Conservation (phyloP, 2,329 filamentous ascomycete species). For the Aspergillus clavatus region DNA sequence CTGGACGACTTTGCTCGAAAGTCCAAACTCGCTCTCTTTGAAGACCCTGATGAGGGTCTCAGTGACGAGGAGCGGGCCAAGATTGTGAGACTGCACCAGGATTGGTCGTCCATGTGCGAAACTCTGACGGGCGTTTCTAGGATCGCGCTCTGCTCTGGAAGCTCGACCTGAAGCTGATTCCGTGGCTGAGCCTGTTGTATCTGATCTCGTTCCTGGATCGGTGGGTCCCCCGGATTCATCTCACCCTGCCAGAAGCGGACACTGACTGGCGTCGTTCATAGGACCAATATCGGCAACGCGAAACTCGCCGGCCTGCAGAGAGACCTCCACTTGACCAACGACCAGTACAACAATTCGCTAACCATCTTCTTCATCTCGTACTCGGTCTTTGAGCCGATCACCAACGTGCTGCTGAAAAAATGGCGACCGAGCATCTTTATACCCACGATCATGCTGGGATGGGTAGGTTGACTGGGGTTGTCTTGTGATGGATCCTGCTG, state of each 20-base stretch:
- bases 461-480: constrained; percentile 25
- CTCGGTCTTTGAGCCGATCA: constrained; percentile 66
- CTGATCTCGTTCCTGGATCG: constrained; percentile 41
- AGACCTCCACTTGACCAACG: constrained; percentile 58
- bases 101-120: not conserved
- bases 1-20: constrained; percentile 3
- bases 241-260: not conserved
- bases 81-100: constrained; percentile 47
- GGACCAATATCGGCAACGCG: constrained; percentile 73
- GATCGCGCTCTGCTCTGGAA: constrained; percentile 44
- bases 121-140: constrained; percentile 19
- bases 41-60: constrained; percentile 61
- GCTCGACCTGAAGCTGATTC: constrained; percentile 42
- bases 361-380: constrained; percentile 88
- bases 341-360: constrained; percentile 68
- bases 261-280: constrained; percentile 3
- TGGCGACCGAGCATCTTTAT: constrained; percentile 74
- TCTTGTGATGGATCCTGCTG: not conserved
- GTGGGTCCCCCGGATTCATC: constrained; percentile 16
- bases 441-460: constrained; percentile 69
- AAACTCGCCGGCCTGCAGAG: constrained; percentile 54
- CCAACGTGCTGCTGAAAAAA: constrained; percentile 74
- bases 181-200: constrained; percentile 45
- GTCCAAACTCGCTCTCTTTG: constrained; percentile 17
- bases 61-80: constrained; percentile 58